Evolutionary conservation across 1,284 basidiomycete species (phyloP), one percentile per base, ranked within the genome.

Genomic region (Rhodotorula sp.): DNA sequence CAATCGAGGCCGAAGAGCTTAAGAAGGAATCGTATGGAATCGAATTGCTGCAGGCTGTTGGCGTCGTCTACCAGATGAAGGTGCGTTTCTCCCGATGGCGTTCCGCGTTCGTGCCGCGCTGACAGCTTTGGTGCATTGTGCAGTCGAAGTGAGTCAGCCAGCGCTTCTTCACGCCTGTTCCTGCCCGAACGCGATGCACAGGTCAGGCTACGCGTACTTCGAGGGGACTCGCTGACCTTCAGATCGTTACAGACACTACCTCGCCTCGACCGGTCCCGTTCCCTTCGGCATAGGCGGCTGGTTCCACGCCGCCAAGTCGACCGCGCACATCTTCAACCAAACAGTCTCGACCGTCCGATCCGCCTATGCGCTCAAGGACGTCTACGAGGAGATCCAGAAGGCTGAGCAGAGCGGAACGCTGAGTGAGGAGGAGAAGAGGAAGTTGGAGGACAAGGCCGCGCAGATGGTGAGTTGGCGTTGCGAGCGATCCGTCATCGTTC

Each of bases 381-480:
- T 98, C 1, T 99, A 99, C 74, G 94, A 99, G 77, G 92, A 94
- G 79, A 89, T 99, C 39, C 91, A 95, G 80, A 89, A 88, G 0
- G 93, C 93, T 0, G 94, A 95, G 80, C 89, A 91, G 78, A 87
- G 89, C 1, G 96, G 95, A 1, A 84, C 97, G 63, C 20, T 61
- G 49, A 85, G 85, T 6, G 87, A 91, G 0, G 95, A 96, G 70
- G 90, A 94, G 79, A 90, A 90, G 82, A 87, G 87, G 77, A 88
- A 91, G 75, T 83, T 99, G 4, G 96, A 99, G 79, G 95, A 99
- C 77, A 90, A 93, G 78, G 95, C 95, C 2, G 94, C 96, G 0
- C 92, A 96, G 82, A 98, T 98, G 81, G 92, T 71, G 52, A 44
- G 66, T 49, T 78, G 19, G 22, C 46, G n/a, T n/a, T n/a, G n/a